A percentile compares a stretch with the other conserved stretches of the same genome.
phyloP scores from a whole-genome alignment of 2,329 filamentous ascomycete genomes.

The Exophiala aquamarina region DNA sequence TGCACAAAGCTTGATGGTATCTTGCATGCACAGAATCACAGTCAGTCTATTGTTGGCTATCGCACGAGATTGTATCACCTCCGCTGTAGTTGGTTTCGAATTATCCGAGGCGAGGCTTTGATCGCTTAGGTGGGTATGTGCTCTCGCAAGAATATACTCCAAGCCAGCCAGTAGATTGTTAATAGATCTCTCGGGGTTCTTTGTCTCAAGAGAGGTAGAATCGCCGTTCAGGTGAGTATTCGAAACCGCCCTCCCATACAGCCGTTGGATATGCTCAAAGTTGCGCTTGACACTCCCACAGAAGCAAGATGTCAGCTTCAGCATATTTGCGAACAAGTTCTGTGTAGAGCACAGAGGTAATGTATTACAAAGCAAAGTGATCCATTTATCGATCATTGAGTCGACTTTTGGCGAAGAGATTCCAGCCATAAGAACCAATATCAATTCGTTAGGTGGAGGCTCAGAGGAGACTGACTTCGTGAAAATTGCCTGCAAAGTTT shows the following conservation, averaged over 20 bases:
- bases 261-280: conserved; percentile 68
- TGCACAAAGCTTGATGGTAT: conserved; percentile 89
- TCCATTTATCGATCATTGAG: conserved; percentile 85
- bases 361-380: conserved; percentile 78
- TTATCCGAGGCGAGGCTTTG: conserved; percentile 12
- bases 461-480: conserved; percentile 11
- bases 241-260: conserved; percentile 52
- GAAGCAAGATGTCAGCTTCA: conserved; percentile 87
- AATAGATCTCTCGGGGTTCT: conserved; percentile 48
- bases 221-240: conserved; percentile 6
- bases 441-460: conserved; percentile 60
- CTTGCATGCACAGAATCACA: conserved; percentile 93
- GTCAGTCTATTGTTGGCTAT: conserved; percentile 94
- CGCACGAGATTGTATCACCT: conserved; percentile 76
- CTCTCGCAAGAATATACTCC: conserved; percentile 83
- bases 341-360: conserved; percentile 79
- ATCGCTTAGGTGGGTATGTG: conserved; percentile 73
- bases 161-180: conserved; percentile 85
- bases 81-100: conserved; percentile 34
- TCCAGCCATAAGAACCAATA: conserved; percentile 80
- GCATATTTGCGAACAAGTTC: conserved; percentile 78
- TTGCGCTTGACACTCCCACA: conserved; percentile 73
- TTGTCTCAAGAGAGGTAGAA: conserved; percentile 14
- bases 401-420: conserved; percentile 74
- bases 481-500: conserved; percentile 24